Evolutionary conservation across 345 rosid genomes (phyloP).

Genomic region (Reutealis trisperma): DNA sequence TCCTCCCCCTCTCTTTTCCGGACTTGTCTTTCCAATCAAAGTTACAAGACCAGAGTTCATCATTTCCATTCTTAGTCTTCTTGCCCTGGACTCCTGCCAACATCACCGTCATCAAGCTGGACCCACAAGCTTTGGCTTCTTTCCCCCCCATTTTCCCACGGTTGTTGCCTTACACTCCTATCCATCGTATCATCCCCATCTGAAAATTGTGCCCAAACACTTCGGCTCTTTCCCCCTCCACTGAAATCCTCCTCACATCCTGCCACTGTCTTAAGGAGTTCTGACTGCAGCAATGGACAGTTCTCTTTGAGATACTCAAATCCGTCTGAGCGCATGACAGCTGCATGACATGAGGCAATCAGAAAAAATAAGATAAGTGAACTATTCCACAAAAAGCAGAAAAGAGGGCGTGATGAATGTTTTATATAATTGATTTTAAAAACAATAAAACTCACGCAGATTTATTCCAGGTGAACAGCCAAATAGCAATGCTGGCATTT

Average conservation of each 20-base stretch:
- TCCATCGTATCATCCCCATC: conserved; percentile 68
- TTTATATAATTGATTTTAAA: background rate
- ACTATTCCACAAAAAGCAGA: background rate
- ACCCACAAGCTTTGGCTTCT: conserved; percentile 67
- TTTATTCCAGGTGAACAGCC: background rate
- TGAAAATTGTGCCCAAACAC: conserved; percentile 68
- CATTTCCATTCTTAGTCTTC: conserved; percentile 35
- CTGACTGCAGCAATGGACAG: conserved; percentile 67
- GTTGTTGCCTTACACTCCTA: conserved; percentile 52
- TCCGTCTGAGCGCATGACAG: conserved; percentile 74
- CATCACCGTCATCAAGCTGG: conserved; percentile 52
- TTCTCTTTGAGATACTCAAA: conserved; percentile 67
- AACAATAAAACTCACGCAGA: conserved; percentile 14
- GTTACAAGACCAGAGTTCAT: background rate
- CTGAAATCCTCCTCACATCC: conserved; percentile 70
- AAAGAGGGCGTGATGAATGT: background rate
- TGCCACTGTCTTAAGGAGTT: conserved; percentile 69
- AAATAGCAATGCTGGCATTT: background rate
- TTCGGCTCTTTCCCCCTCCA: conserved; percentile 61
- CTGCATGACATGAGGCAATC: conserved; percentile 37
- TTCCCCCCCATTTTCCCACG: conserved; percentile 70
- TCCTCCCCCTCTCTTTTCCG: background rate
- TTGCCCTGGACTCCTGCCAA: conserved; percentile 44
- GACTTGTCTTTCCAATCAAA: background rate
- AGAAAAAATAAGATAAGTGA: background rate